Conservation (phyloP, 1,139 yeast genomes). For the Magnusiomyces suaveolens region DNA sequence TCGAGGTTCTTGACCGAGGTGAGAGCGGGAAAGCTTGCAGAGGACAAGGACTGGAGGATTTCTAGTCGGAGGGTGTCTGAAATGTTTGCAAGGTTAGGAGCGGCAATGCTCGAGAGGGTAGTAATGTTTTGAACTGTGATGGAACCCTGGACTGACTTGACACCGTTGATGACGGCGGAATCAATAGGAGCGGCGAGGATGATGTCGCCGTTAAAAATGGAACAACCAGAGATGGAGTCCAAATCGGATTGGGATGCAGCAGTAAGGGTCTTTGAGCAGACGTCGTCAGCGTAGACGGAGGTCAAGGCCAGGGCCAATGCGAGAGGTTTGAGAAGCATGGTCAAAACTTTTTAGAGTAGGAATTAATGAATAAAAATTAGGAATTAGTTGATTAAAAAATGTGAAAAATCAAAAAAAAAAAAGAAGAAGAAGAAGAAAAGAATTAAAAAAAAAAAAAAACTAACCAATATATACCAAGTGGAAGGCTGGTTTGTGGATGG, state of each 20-base stretch:
- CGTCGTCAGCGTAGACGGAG: too few species aligned
- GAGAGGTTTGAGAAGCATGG: too few species aligned
- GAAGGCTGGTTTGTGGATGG: too few species aligned
- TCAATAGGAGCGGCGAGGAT: slow-evolving; percentile 47
- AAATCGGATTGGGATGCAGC: slow-evolving; percentile 65
- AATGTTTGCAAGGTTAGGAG: slow-evolving; percentile 68
- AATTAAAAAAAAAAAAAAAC: too few species aligned
- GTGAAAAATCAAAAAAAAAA: too few species aligned
- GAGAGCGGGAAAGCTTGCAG: slow-evolving; percentile 69
- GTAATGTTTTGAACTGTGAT: slow-evolving; percentile 59
- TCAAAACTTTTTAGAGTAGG: too few species aligned
- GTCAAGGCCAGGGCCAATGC: too few species aligned
- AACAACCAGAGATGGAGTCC: slow-evolving; percentile 63
- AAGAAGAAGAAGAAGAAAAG: too few species aligned
- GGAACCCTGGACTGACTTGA: slow-evolving; percentile 67
- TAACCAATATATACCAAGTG: too few species aligned
- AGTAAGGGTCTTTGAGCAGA: slow-evolving; percentile 22
- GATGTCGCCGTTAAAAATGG: slow-evolving; percentile 72
- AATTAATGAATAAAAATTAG: too few species aligned
- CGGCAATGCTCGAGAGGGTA: slow-evolving; percentile 51
- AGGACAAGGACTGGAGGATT: slow-evolving; percentile 55
- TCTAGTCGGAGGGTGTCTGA: slow-evolving; percentile 57
- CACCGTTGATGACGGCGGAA: slow-evolving; percentile 39
- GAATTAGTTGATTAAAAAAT: too few species aligned
- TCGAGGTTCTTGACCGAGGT: slow-evolving; percentile 69